These are phyloP conservation scores for Rhipidocladum racemiflorum DNA, from an alignment of 176 grass and related monocot species.

Conservation along the genomic window DNA sequence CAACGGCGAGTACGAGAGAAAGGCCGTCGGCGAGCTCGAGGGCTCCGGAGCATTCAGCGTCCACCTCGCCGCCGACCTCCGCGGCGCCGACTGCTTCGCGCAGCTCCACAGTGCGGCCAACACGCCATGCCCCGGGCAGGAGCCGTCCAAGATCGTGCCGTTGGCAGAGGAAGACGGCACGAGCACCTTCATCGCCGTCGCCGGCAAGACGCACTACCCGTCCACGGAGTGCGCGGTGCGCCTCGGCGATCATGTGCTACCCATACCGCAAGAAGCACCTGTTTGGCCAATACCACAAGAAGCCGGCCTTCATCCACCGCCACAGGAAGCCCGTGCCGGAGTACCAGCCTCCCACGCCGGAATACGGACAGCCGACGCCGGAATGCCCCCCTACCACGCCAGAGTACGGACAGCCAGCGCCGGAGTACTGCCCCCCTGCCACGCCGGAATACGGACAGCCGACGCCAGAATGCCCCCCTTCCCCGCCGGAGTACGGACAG, in stretches of 20 bases:
- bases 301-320: background rate
- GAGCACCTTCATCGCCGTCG: constrained; percentile 17
- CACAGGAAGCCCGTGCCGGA: background rate
- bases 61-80: background rate
- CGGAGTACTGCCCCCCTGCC: background rate
- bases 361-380: background rate
- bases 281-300: constrained; percentile 9
- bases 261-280: constrained; percentile 2
- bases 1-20: constrained; percentile 23
- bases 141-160: constrained; percentile 16
- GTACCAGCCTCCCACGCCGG: background rate
- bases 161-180: too few species aligned
- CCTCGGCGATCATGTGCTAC: background rate
- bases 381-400: background rate
- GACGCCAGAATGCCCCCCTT: background rate
- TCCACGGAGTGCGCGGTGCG: background rate
- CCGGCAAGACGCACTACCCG: background rate
- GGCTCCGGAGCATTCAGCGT: background rate
- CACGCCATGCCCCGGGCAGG: constrained; percentile 10
- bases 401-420: background rate
- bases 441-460: background rate
- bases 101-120: constrained; percentile 7
- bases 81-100: constrained; percentile 6
- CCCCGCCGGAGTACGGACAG: background rate
- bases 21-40: background rate